A percentile compares a stretch with the other conserved stretches of the same genome.
These are phyloP conservation scores for Talaromyces marneffei DNA, from an alignment of 2,329 filamentous ascomycete species.

Conservation along the genomic window DNA sequence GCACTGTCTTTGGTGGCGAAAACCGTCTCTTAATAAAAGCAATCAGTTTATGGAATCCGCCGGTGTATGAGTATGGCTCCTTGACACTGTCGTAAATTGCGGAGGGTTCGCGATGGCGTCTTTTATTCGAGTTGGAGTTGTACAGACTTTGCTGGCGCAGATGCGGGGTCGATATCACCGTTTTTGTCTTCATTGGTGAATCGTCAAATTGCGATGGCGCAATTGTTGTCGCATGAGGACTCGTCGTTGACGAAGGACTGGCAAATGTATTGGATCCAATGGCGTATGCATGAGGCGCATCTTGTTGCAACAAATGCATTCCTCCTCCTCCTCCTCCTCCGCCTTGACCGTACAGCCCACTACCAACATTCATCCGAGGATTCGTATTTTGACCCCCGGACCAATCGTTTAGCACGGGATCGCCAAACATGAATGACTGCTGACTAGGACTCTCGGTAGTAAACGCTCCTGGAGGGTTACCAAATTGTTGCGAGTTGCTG, in stretches of 20 bases:
- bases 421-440: slow-evolving; percentile 42
- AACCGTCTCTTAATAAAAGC: slow-evolving; percentile 74
- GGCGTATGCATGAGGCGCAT: slow-evolving; percentile 53
- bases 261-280: slow-evolving; percentile 53
- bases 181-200: slow-evolving; percentile 29
- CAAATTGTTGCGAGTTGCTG: slow-evolving; percentile 37
- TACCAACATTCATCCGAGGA: slow-evolving; percentile 24
- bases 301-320: slow-evolving; percentile 37
- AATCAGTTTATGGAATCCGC: slow-evolving; percentile 82
- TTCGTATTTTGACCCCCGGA: slow-evolving; percentile 29
- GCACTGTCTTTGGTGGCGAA: slow-evolving; percentile 66
- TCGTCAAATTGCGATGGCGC: slow-evolving; percentile 26
- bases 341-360: slow-evolving; percentile 33
- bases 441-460: slow-evolving; percentile 42
- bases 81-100: slow-evolving; percentile 84
- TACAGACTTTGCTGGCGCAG: slow-evolving; percentile 36
- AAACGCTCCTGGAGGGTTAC: slow-evolving; percentile 34
- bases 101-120: slow-evolving; percentile 65
- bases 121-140: slow-evolving; percentile 34
- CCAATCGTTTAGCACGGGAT: slow-evolving; percentile 44
- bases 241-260: slow-evolving; percentile 54
- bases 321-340: too few species aligned
- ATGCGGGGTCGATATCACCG: slow-evolving; percentile 39
- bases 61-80: slow-evolving; percentile 85
- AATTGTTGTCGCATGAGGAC: slow-evolving; percentile 44